These are phyloP conservation scores for Colletotrichum abscissum DNA, from an alignment of 2,329 filamentous ascomycete species.

Conservation along the genomic window DNA sequence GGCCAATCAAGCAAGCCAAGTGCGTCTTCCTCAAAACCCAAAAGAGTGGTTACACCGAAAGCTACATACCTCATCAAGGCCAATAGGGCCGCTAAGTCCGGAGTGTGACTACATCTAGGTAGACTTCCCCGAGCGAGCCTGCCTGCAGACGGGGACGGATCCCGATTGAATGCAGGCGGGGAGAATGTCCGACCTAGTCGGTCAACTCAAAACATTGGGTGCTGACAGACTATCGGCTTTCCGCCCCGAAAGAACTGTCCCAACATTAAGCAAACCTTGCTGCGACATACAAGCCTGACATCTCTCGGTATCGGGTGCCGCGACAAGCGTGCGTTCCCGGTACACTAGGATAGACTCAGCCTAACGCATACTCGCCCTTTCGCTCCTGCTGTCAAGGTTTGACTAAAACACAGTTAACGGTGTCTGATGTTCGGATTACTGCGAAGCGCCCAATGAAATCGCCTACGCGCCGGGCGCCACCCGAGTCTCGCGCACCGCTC, in stretches of 20 bases:
- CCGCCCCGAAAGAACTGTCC: neutral
- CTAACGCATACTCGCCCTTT: neutral
- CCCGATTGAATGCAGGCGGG: constrained; percentile 3
- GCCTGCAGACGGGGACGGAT: neutral
- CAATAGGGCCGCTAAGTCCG: neutral
- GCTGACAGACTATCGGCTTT: neutral
- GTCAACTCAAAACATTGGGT: neutral
- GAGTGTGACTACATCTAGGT: too few relatives aligned
- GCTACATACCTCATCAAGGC: neutral
- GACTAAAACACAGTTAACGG: neutral
- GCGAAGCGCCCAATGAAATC: neutral
- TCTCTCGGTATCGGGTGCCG: neutral
- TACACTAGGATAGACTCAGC: neutral
- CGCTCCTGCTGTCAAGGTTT: neutral
- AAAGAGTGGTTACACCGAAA: neutral
- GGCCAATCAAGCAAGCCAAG: neutral
- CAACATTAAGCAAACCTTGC: neutral
- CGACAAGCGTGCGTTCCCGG: neutral
- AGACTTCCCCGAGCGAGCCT: neutral
- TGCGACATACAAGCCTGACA: neutral
- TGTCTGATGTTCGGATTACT: neutral
- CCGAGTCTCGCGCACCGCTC: neutral
- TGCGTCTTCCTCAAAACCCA: neutral
- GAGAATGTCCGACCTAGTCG: neutral
- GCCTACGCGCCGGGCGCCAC: too few relatives aligned